phyloP scores from a whole-genome alignment of 495 filamentous ascomycete genomes.

The Elasticomyces elasticus region DNA sequence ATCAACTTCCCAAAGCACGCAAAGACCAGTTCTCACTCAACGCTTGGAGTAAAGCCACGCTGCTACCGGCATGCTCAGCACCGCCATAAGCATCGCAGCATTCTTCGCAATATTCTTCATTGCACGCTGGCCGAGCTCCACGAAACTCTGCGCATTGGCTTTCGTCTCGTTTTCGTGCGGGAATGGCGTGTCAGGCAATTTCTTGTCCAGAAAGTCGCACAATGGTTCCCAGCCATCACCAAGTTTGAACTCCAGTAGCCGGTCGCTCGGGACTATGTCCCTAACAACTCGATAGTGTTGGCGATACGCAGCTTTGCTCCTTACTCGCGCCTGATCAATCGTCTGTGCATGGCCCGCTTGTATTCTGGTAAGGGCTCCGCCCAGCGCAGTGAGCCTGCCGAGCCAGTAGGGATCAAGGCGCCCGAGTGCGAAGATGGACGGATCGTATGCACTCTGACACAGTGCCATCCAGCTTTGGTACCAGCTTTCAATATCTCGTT shows the following conservation, averaged over 20 bases:
- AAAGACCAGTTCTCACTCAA: too few relatives aligned
- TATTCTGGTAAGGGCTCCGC: neutral
- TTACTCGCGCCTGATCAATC: neutral
- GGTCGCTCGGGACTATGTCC: constrained; percentile 2
- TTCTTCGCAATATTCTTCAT: constrained; percentile 4
- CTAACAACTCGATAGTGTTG: constrained; percentile 9
- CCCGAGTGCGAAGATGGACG: neutral
- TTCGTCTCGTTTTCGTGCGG: constrained; percentile 15
- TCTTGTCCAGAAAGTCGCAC: constrained; percentile 15
- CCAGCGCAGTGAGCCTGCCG: neutral
- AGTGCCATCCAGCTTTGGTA: constrained; percentile 1
- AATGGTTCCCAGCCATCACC: constrained; percentile 18
- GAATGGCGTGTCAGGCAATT: constrained; percentile 15
- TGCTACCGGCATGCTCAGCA: neutral
- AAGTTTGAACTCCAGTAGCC: constrained; percentile 11
- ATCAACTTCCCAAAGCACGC: too few relatives aligned
- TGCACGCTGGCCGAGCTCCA: neutral
- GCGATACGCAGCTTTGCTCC: neutral
- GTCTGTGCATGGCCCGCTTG: neutral
- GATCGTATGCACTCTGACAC: neutral
- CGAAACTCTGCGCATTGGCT: neutral
- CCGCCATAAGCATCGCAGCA: neutral
- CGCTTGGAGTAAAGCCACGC: too few relatives aligned
- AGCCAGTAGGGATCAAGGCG: neutral
- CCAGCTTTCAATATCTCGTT: constrained; percentile 12